Percentiles rank a stretch among this genome's conserved stretches.
Evolutionary conservation across 164 flowering plant species (phyloP).

Genomic region (Tetracentron sinense): DNA sequence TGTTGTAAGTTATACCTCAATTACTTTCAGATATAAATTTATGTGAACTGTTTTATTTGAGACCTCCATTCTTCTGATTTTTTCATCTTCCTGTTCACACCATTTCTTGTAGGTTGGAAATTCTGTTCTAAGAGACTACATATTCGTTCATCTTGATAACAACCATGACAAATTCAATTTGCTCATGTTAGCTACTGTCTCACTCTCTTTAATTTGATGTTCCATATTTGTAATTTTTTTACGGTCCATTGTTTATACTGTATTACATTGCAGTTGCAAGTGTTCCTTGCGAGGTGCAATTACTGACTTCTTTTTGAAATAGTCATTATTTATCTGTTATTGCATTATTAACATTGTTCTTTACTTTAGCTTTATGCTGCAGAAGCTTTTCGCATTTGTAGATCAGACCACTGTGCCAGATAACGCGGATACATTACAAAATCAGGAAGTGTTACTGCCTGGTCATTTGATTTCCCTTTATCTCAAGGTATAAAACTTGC

Average conservation of each 20-base stretch:
- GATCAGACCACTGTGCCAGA: conserved; percentile 85
- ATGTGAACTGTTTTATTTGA: neutral
- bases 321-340: neutral
- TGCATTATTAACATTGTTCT: conserved; percentile 5
- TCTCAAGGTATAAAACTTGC: conserved; percentile 55
- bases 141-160: conserved; percentile 74
- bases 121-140: conserved; percentile 57
- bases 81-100: conserved; percentile 4
- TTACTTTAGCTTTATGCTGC: conserved; percentile 71
- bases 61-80: neutral
- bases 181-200: conserved; percentile 60
- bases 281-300: neutral
- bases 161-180: conserved; percentile 80
- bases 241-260: too few species aligned
- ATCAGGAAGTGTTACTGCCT: conserved; percentile 84
- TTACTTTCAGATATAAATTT: neutral
- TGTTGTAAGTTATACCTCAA: conserved; percentile 46
- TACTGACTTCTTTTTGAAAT: neutral
- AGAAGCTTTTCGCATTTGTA: conserved; percentile 85
- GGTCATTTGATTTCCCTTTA: conserved; percentile 81
- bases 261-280: neutral
- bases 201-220: conserved; percentile 4
- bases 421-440: conserved; percentile 81
- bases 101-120: conserved; percentile 63
- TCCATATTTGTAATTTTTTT: too few species aligned